phyloP scores from a whole-genome alignment of 1,284 basidiomycete species.

The Trichosporon sp. region DNA sequence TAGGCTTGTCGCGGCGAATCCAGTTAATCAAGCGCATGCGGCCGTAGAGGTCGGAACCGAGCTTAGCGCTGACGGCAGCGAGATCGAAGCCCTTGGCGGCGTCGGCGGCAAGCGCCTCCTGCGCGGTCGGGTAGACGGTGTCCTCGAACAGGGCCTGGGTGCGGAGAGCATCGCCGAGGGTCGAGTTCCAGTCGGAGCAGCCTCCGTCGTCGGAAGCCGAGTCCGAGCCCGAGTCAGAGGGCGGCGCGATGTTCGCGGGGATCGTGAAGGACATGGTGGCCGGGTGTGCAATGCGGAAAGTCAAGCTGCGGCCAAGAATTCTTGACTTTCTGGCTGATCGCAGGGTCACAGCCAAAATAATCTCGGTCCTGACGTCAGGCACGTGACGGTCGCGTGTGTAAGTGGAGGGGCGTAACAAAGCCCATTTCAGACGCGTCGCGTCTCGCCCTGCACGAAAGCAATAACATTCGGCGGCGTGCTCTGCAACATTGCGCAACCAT shows the following conservation, averaged over 20 bases:
- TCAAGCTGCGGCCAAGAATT: background rate
- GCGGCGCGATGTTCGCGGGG: constrained; percentile 28
- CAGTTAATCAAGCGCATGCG: constrained; percentile 81
- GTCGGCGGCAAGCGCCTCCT: constrained; percentile 70
- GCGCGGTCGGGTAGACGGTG: constrained; percentile 64
- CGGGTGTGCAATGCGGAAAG: background rate
- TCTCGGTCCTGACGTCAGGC: constrained; percentile 7
- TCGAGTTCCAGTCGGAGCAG: constrained; percentile 51
- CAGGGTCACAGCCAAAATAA: constrained; percentile 20
- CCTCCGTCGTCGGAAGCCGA: constrained; percentile 38
- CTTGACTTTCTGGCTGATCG: constrained; percentile 11
- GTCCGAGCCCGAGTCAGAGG: constrained; percentile 33
- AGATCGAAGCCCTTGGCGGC: constrained; percentile 58
- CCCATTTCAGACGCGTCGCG: constrained; percentile 19
- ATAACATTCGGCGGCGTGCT: constrained; percentile 7
- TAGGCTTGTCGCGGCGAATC: constrained; percentile 66
- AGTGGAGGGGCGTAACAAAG: constrained; percentile 9
- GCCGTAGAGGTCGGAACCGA: constrained; percentile 67
- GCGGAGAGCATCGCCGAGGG: constrained; percentile 44
- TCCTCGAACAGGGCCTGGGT: constrained; percentile 83
- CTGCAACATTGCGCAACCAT: constrained; percentile 16
- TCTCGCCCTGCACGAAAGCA: background rate
- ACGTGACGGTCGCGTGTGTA: constrained; percentile 9
- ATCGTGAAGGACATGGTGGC: constrained; percentile 31
- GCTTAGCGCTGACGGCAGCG: constrained; percentile 32